phyloP scores from a whole-genome alignment of 2,329 filamentous ascomycete genomes.

The Fusarium bulbicola region DNA sequence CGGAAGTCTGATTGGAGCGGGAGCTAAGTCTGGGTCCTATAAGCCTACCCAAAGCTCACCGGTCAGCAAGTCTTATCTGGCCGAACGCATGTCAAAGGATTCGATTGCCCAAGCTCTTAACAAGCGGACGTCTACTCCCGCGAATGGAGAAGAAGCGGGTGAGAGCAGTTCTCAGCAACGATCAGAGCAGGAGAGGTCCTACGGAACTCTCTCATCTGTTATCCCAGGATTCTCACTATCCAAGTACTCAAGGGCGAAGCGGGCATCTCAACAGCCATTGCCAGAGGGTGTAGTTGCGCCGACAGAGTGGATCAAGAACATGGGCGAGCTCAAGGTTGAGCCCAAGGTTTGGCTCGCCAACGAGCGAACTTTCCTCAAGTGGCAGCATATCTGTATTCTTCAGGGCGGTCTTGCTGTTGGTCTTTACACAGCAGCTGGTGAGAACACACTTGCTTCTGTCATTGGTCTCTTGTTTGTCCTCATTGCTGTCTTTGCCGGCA shows the following conservation, averaged over 20 bases:
- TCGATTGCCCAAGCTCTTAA: slow-evolving; percentile 44
- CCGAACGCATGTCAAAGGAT: slow-evolving; percentile 60
- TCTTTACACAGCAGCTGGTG: slow-evolving; percentile 87
- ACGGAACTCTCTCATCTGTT: slow-evolving; percentile 72
- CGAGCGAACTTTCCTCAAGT: slow-evolving; percentile 97
- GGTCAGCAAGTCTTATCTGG: slow-evolving; percentile 70
- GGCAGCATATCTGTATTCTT: slow-evolving; percentile 93
- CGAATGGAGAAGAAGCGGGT: slow-evolving; percentile 48
- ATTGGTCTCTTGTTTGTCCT: slow-evolving; percentile 85
- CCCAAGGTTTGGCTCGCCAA: slow-evolving; percentile 99
- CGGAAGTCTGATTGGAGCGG: slow-evolving; percentile 82
- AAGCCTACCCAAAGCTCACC: slow-evolving; percentile 73
- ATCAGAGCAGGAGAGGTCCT: slow-evolving; percentile 51
- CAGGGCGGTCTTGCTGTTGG: slow-evolving; percentile 85
- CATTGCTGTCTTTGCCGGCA: slow-evolving; percentile 83
- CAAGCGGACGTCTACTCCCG: slow-evolving; percentile 36
- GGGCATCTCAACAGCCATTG: slow-evolving; percentile 61
- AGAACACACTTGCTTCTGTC: slow-evolving; percentile 77
- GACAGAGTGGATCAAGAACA: slow-evolving; percentile 90
- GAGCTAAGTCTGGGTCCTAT: slow-evolving; percentile 63
- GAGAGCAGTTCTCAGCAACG: slow-evolving; percentile 48
- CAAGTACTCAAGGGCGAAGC: slow-evolving; percentile 72
- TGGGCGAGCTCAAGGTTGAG: slow-evolving; percentile 90
- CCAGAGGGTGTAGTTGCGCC: slow-evolving; percentile 92
- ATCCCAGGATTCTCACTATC: slow-evolving; percentile 86